Base-by-base conservation (phyloP, 805 yeast genomes). In the Zygotorulaspora sp. region DNA sequence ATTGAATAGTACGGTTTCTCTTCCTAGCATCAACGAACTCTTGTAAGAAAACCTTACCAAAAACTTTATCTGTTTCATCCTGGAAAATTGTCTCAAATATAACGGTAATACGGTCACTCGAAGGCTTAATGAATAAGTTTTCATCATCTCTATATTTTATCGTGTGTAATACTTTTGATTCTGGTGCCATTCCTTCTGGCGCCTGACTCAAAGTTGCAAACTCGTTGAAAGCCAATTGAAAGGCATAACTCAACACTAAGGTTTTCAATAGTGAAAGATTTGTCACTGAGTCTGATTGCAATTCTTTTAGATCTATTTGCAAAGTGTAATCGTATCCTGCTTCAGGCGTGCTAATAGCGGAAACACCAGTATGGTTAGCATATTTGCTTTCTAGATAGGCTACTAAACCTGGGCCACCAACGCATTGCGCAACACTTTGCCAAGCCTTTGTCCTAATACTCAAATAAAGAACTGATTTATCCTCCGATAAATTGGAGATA, bases 11-110 rank as follows among this genome's bases (percentile, higher is more conserved):
- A 62, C 96, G 77, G 59, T 84, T 84, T 61, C 96, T 75, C 62
- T 82, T 83, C 65, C 99, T 79, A 8, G 97, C 96, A 62, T 89
- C 97, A 30, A 88, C 95, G 61, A 89, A 89, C 66, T 89, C 96
- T 60, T 87, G 96, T 46, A 87, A 68, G 57, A 87, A 87, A 24
- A 87, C 95, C 62, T 82, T 86, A 29, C 95, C 94, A 51, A 86
- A 83, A 36, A 84, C 74, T 60, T 85, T 87, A 65, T 92, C 99
- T 3, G 97, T 92, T 63, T 92, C 97, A 64, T 92, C 99, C 58
- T 85, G 83, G 73, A 92, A 92, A 16, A 87, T 72, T 3, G 97
- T 92, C 33, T 95, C 86, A 66, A 92, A 92, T 32, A 92, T 83
- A 26, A 90, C 97, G 1, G 99, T 92, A 37, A 92, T 96, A 63